These are phyloP conservation scores for Podaxis rugospora DNA, from an alignment of 768 basidiomycete genomes.

Conservation along the genomic window DNA sequence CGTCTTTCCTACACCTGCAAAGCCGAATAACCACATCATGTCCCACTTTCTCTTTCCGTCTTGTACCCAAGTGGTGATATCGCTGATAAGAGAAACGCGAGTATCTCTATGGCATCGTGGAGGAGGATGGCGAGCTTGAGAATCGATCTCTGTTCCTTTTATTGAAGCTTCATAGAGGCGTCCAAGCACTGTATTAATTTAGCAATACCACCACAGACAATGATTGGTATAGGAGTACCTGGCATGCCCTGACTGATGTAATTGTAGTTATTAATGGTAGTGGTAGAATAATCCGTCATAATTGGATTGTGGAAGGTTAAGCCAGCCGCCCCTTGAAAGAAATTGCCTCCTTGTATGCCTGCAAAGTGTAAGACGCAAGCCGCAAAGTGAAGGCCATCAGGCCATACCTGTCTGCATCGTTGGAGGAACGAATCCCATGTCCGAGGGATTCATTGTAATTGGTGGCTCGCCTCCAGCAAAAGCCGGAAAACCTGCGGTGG, in stretches of 20 bases:
- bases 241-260: background rate
- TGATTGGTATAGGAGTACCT: background rate
- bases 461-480: background rate
- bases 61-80: conserved; percentile 3
- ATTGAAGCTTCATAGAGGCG: background rate
- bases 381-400: background rate
- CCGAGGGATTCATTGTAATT: background rate
- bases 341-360: background rate
- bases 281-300: background rate
- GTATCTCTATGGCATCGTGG: conserved; percentile 6
- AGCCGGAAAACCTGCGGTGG: background rate
- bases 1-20: conserved; percentile 9
- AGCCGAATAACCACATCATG: background rate
- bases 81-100: background rate
- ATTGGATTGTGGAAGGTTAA: background rate
- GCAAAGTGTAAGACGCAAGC: background rate
- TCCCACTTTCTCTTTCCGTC: background rate
- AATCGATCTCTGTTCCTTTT: conserved; percentile 3
- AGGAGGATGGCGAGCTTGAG: conserved; percentile 4
- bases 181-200: background rate
- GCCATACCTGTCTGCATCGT: background rate
- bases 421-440: background rate
- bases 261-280: background rate
- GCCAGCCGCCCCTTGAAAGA: conserved; percentile 3
- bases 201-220: background rate